These are phyloP conservation scores for Colletotrichum phormii DNA, from an alignment of 2,329 filamentous ascomycete genomes.

Conservation along the genomic window DNA sequence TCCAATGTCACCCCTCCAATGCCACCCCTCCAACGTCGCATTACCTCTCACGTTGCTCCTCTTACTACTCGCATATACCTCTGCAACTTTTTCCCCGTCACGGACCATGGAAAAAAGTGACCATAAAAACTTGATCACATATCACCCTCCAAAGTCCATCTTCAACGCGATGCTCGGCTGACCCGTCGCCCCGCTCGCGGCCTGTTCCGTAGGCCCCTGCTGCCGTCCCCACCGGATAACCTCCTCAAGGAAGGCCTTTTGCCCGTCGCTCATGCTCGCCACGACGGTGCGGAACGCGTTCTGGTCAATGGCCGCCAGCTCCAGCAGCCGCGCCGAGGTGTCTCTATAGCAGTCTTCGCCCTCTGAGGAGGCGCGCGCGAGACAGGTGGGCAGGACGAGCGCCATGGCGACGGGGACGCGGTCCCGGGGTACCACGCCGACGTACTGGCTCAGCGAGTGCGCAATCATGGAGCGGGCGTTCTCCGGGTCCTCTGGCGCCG, in stretches of 20 bases:
- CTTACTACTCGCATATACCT: background rate
- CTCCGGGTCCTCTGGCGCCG: conserved; percentile 81
- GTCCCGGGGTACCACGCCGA: conserved; percentile 59
- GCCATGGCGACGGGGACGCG: conserved; percentile 73
- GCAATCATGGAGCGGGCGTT: conserved; percentile 77
- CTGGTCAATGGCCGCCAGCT: conserved; percentile 83
- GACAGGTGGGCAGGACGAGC: conserved; percentile 80
- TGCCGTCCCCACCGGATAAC: conserved; percentile 77
- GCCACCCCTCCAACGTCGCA: background rate
- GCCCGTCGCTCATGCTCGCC: conserved; percentile 74
- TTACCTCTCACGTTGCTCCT: background rate
- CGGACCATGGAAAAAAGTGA: background rate
- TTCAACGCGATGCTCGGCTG: conserved; percentile 91
- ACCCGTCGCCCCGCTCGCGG: conserved; percentile 55
- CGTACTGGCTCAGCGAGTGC: conserved; percentile 81
- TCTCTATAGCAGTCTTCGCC: conserved; percentile 73
- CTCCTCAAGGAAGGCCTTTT: conserved; percentile 83
- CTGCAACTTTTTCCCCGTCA: background rate
- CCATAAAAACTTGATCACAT: background rate
- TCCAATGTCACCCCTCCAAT: background rate
- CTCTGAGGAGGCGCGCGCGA: conserved; percentile 77
- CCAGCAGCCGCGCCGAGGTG: conserved; percentile 80
- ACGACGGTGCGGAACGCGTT: conserved; percentile 80
- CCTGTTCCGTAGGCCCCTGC: conserved; percentile 53
- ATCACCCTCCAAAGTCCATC: conserved; percentile 82